These are phyloP conservation scores for Magnusiomyces tetraspermus DNA, from an alignment of 1,139 yeast genomes.

Conservation along the genomic window DNA sequence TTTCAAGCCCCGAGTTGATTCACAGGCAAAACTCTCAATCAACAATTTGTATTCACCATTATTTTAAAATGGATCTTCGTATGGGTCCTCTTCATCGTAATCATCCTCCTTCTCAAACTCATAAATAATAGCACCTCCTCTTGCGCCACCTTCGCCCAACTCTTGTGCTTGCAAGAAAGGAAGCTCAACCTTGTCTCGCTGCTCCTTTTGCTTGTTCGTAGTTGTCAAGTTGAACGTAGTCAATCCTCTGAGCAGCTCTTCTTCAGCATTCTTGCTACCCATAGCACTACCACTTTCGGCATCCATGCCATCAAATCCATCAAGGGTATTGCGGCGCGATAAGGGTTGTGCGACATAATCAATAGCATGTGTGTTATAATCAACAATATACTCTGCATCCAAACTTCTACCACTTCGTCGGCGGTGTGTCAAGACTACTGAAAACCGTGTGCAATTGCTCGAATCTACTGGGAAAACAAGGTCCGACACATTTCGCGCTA, in stretches of 20 bases:
- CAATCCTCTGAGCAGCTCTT: conserved; percentile 50
- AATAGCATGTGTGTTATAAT: conserved; percentile 44
- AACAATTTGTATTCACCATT: too few species aligned
- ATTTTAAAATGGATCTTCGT: conserved; percentile 76
- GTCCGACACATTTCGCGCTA: conserved; percentile 35
- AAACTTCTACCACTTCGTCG: conserved; percentile 79
- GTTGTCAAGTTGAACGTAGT: conserved; percentile 84
- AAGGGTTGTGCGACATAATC: conserved; percentile 34
- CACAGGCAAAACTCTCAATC: too few species aligned
- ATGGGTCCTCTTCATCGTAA: conserved; percentile 95
- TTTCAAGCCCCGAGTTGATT: too few species aligned
- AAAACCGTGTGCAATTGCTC: conserved; percentile 40
- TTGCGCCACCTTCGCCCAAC: conserved; percentile 58
- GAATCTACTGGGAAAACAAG: conserved; percentile 45
- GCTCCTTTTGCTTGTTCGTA: conserved; percentile 61
- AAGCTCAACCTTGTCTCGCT: conserved; percentile 75
- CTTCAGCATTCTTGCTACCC: conserved; percentile 23
- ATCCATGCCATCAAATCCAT: conserved; percentile 26
- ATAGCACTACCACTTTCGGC: conserved; percentile 27
- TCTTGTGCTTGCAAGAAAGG: conserved; percentile 86
- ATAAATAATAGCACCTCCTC: conserved; percentile 71
- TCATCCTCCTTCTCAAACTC: conserved; percentile 80
- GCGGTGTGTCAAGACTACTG: conserved; percentile 50
- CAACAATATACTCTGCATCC: conserved; percentile 45
- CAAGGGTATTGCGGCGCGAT: conserved; percentile 29